phyloP scores from a whole-genome alignment of 2,329 filamentous ascomycete species.

The Trichocomaceae sp. region DNA sequence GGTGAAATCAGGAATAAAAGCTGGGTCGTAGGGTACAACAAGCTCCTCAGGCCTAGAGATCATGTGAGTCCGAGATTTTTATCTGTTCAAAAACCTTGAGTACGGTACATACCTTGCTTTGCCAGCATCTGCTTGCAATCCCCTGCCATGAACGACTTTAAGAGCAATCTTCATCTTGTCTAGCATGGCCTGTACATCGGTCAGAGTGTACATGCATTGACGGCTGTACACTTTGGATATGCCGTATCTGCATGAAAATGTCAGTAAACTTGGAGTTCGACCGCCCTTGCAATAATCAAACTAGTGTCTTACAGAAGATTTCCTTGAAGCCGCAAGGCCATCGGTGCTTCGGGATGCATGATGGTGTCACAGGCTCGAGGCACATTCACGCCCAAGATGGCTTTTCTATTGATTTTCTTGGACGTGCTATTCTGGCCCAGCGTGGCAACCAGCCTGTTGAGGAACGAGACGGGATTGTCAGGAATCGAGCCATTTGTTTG shows the following conservation, averaged over 20 bases:
- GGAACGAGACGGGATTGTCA: not conserved
- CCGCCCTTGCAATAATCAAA: too few species aligned
- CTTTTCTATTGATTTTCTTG: constrained; percentile 72
- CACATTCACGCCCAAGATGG: constrained; percentile 82
- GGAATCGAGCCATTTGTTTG: not conserved
- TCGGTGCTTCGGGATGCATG: constrained; percentile 72
- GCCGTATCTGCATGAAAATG: constrained; percentile 53
- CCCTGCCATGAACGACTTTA: constrained; percentile 50
- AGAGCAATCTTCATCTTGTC: constrained; percentile 65
- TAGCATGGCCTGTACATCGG: constrained; percentile 69
- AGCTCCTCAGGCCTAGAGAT: constrained; percentile 63
- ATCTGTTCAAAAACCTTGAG: not conserved
- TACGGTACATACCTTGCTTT: constrained; percentile 59
- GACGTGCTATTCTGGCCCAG: constrained; percentile 65
- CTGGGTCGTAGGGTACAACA: constrained; percentile 72
- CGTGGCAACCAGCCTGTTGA: constrained; percentile 77
- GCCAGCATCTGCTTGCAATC: constrained; percentile 63
- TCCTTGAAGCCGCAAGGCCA: constrained; percentile 83
- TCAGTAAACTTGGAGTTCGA: not conserved
- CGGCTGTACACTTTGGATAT: constrained; percentile 79
- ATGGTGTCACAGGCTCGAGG: constrained; percentile 85
- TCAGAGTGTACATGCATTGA: constrained; percentile 79
- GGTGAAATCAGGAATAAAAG: constrained; percentile 63
- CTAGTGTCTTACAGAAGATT: constrained; percentile 61
- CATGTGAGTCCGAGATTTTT: not conserved